A percentile compares a stretch with the other conserved stretches of the same genome.
Evolutionary conservation across 305 asterid genomes (phyloP).

Genomic region (Rubia balearica): DNA sequence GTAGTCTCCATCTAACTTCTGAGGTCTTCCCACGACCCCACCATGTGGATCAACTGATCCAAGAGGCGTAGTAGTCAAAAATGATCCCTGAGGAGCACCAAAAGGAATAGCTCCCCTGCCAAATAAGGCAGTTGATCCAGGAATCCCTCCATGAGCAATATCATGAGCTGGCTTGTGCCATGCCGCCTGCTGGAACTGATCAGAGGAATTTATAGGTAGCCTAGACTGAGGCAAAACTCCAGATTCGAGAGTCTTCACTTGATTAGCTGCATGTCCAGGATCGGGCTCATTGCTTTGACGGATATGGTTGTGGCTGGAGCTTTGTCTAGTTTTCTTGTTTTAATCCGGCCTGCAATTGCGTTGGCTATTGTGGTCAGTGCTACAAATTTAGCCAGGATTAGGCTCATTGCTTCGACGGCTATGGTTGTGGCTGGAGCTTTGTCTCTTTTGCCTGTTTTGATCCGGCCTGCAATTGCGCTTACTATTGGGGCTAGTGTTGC

Average conservation of each 20-base stretch:
- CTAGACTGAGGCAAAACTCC: constrained; percentile 32
- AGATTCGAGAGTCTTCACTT: constrained; percentile 35
- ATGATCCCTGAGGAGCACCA: constrained; percentile 39
- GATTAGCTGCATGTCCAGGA: constrained; percentile 32
- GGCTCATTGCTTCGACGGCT: no score
- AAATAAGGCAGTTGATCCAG: constrained; percentile 21
- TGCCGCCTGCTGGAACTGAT: constrained; percentile 26
- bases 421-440: no score
- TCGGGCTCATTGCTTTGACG: no score
- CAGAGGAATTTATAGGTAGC: constrained; percentile 31
- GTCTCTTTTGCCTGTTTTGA: no score
- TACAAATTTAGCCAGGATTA: no score
- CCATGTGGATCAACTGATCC: constrained; percentile 31
- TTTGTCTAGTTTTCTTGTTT: no score
- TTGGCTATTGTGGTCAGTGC: no score
- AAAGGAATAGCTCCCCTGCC: constrained; percentile 46
- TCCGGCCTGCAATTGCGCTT: no score
- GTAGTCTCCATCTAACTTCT: constrained; percentile 26
- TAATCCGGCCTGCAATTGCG: no score
- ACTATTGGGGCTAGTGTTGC: no score
- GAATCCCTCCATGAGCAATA: constrained; percentile 18
- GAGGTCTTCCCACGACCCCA: constrained; percentile 48
- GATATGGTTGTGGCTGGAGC: no score
- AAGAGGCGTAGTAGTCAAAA: constrained; percentile 18
- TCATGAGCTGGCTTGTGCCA: constrained; percentile 24